These are phyloP conservation scores for Blastocystis sp. DNA, from an alignment of 352 stramenopile genomes.

Conservation along the genomic window DNA sequence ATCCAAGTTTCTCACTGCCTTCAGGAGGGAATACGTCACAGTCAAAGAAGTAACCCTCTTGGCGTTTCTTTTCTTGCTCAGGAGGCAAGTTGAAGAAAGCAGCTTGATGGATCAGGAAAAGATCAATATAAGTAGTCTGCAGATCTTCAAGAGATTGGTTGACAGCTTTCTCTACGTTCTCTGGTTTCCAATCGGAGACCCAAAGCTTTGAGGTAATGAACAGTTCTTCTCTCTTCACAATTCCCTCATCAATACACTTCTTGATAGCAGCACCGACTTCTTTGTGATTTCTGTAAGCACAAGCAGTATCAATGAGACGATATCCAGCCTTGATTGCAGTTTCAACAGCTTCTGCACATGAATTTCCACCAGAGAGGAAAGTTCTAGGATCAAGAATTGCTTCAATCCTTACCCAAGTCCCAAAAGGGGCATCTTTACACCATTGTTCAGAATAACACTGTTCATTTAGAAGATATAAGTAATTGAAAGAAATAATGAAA, in stretches of 20 bases:
- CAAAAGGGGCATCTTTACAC: constrained; percentile 26
- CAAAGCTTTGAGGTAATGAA: constrained; percentile 66
- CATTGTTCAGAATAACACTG: constrained; percentile 40
- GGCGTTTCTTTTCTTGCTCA: constrained; percentile 49
- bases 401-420: background rate
- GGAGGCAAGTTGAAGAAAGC: constrained; percentile 38
- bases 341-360: constrained; percentile 49
- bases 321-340: constrained; percentile 67
- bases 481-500: too few relatives aligned
- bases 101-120: constrained; percentile 68
- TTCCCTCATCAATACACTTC: constrained; percentile 67
- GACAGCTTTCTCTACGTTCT: constrained; percentile 65
- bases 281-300: constrained; percentile 74
- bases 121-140: constrained; percentile 67
- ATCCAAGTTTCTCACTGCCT: background rate
- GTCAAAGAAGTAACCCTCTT: constrained; percentile 50
- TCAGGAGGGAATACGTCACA: background rate
- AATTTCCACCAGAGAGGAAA: background rate
- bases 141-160: constrained; percentile 65
- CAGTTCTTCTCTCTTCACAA: constrained; percentile 66
- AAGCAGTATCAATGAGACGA: constrained; percentile 72
- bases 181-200: constrained; percentile 64
- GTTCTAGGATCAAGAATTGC: background rate
- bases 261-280: constrained; percentile 71
- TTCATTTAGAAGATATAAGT: too few relatives aligned